Conservation (phyloP, 1,284 basidiomycete genomes). For the Boletus austroedulis region DNA sequence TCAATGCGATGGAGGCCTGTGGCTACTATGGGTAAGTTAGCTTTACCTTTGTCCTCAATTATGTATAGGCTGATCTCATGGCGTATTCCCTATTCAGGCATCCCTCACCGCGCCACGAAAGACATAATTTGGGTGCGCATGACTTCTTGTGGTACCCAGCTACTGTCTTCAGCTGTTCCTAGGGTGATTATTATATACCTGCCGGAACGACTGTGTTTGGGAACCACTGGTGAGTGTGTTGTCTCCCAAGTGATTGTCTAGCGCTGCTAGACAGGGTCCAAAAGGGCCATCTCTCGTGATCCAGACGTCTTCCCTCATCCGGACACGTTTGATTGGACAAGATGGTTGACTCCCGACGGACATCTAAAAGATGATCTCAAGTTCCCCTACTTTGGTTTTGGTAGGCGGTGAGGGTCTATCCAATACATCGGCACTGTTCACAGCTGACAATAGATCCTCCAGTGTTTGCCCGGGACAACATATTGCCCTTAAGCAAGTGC, state of each 20-base stretch:
- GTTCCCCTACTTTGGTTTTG: too few species aligned
- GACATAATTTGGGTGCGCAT: conserved; percentile 17
- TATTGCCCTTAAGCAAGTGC: conserved; percentile 7
- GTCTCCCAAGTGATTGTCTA: too few species aligned
- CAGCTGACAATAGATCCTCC: too few species aligned
- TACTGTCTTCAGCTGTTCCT: too few species aligned
- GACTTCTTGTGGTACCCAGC: too few species aligned
- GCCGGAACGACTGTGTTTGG: conserved; percentile 6
- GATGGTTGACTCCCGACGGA: conserved; percentile 11
- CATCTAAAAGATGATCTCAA: too few species aligned
- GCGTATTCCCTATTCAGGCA: background rate
- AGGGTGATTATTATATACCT: too few species aligned
- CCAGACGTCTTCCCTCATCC: conserved; percentile 14
- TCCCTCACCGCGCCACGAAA: conserved; percentile 11
- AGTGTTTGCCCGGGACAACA: conserved; percentile 18
- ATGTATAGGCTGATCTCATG: background rate
- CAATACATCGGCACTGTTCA: too few species aligned
- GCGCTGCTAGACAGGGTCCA: too few species aligned
- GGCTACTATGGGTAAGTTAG: conserved; percentile 1
- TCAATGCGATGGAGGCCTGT: conserved; percentile 14
- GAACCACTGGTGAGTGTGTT: too few species aligned
- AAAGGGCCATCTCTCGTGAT: conserved; percentile 15
- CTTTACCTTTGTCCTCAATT: background rate
- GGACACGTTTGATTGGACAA: conserved; percentile 8
- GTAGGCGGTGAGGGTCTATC: too few species aligned